Evolutionary conservation across 73 alveolate genomes (phyloP).

Genomic region (Stentor roeselii): DNA sequence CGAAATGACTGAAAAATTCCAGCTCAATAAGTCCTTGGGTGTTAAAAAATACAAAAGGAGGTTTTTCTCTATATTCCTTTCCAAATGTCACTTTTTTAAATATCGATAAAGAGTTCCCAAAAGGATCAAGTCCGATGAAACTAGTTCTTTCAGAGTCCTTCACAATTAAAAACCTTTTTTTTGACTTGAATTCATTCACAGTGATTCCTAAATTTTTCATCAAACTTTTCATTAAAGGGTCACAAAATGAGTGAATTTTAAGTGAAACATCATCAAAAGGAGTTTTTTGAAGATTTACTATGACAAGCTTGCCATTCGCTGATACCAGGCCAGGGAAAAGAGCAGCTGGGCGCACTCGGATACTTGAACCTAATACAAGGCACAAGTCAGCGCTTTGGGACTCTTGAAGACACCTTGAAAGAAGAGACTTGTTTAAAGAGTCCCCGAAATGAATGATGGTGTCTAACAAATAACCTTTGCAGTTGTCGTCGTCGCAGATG

Average conservation of each 20-base stretch:
- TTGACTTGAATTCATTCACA: too few species aligned
- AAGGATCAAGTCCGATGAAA: too few species aligned
- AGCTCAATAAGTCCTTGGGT: too few species aligned
- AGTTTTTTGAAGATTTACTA: slow-evolving; percentile 62
- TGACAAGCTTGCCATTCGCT: slow-evolving; percentile 57
- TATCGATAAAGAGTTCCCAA: too few species aligned
- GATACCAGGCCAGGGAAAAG: slow-evolving; percentile 70
- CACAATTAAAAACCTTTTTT: too few species aligned
- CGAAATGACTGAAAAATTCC: too few species aligned
- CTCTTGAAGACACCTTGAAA: slow-evolving; percentile 49
- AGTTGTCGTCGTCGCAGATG: slow-evolving; percentile 35
- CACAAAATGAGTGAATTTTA: slow-evolving; percentile 56
- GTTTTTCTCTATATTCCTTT: too few species aligned
- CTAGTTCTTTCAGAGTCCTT: too few species aligned
- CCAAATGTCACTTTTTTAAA: too few species aligned
- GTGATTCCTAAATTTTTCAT: slow-evolving; percentile 55
- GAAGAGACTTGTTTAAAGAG: slow-evolving; percentile 48
- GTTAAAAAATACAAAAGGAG: too few species aligned
- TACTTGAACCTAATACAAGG: slow-evolving; percentile 85
- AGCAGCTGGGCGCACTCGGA: slow-evolving; percentile 96
- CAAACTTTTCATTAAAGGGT: slow-evolving; percentile 57
- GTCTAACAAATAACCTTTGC: slow-evolving; percentile 52
- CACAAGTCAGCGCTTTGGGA: slow-evolving; percentile 73
- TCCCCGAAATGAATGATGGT: slow-evolving; percentile 42
- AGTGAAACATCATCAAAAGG: slow-evolving; percentile 62